Evolutionary conservation across 2,329 filamentous ascomycete genomes (phyloP).

Genomic region (Epichloe uncinata): DNA sequence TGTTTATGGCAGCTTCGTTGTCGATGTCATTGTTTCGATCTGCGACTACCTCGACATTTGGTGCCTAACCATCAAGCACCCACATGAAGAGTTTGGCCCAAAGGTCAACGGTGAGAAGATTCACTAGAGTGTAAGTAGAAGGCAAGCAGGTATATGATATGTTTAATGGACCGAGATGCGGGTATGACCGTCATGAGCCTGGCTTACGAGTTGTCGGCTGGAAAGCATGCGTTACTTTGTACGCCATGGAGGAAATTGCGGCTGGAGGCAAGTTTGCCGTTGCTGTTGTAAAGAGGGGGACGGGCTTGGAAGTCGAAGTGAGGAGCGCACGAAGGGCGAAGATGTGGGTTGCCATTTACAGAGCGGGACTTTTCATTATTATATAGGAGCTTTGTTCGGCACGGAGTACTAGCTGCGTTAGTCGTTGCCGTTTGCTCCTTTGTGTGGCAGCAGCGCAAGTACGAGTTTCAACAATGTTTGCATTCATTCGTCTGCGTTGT

Average conservation of each 20-base stretch:
- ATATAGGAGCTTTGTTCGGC: neutral
- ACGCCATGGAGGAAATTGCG: neutral
- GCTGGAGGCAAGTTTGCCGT: neutral
- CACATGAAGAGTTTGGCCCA: constrained; percentile 32
- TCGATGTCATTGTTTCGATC: constrained; percentile 93
- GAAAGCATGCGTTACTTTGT: neutral
- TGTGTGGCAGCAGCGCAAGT: neutral
- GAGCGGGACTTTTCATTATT: neutral
- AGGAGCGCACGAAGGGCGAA: neutral
- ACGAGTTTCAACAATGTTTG: neutral
- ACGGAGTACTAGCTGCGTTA: neutral
- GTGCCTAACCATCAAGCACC: constrained; percentile 95
- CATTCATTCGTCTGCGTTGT: no score
- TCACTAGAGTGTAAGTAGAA: constrained; percentile 8
- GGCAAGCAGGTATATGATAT: neutral
- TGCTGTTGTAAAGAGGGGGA: neutral
- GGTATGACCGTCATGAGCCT: neutral
- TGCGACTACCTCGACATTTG: constrained; percentile 98
- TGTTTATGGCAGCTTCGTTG: constrained; percentile 91
- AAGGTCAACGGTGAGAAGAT: constrained; percentile 28
- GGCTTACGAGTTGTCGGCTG: neutral
- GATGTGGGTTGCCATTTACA: neutral
- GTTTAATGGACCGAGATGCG: neutral
- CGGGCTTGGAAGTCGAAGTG: neutral
- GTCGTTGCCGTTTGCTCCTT: no score